phyloP scores from a whole-genome alignment of 1,284 basidiomycete genomes.

The Cyathus pygmaeus region DNA sequence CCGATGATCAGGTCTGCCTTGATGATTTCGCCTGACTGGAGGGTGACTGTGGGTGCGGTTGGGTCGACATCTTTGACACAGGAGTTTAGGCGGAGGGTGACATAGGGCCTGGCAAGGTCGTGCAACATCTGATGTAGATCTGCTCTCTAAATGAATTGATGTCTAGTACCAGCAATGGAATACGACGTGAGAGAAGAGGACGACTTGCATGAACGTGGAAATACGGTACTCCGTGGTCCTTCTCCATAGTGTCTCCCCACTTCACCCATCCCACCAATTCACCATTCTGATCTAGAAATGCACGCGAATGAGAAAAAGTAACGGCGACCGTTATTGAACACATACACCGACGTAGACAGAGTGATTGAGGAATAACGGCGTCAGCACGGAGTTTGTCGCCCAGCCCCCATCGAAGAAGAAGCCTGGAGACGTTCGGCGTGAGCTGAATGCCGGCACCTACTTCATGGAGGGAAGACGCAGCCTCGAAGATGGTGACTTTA shows the following conservation, averaged over 20 bases:
- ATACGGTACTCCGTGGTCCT: conserved; percentile 58
- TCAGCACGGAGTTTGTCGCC: conserved; percentile 50
- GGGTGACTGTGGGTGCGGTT: conserved; percentile 42
- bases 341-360: conserved; percentile 60
- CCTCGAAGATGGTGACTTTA: conserved; percentile 57
- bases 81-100: conserved; percentile 52
- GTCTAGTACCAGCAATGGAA: not conserved
- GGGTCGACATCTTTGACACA: conserved; percentile 55
- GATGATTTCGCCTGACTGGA: conserved; percentile 53
- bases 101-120: conserved; percentile 51
- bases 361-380: conserved; percentile 53
- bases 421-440: conserved; percentile 57
- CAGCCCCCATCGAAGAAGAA: conserved; percentile 64
- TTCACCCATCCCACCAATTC: conserved; percentile 56
- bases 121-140: conserved; percentile 60
- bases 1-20: conserved; percentile 60
- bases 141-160: conserved; percentile 48
- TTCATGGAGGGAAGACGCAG: conserved; percentile 32
- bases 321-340: conserved; percentile 1
- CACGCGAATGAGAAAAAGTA: no score
- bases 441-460: conserved; percentile 49
- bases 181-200: not conserved
- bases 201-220: conserved; percentile 60
- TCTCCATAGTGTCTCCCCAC: conserved; percentile 52
- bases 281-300: conserved; percentile 46